Base-by-base conservation (phyloP, 2,329 filamentous ascomycete species). In the Tolypocladium guangdongense region DNA sequence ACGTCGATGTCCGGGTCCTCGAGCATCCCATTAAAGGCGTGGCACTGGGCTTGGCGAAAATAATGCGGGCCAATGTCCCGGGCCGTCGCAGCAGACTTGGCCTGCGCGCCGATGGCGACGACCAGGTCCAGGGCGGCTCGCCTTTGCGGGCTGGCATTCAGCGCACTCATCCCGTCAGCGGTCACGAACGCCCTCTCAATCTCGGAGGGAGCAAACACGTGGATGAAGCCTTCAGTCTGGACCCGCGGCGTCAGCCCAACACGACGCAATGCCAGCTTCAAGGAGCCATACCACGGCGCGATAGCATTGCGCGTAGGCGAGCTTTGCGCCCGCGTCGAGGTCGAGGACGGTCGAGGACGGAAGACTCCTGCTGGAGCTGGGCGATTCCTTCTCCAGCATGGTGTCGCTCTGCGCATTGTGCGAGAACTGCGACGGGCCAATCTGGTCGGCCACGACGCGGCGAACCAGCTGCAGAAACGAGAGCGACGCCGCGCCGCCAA, bases 401-500 rank as follows among this genome's bases (percentile, higher is more conserved):
- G 70, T 72, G 51, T 78, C 73, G n/a, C 70, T 73, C 41, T 71
- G 71, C 22, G 73, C 67, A 58, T 73, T 74, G 53, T 80, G 71
- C 0, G 78, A 78, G 59, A 81, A 81, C 18, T 73, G 70, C 0
- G 77, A 79, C 1, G 77, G 76, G 0, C 78, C 78, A 52, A 80
- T 77, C 55, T 78, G 71, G 35, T 74, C 73, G 11, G 72, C 72
- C 57, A 75, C 60, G 2, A 69, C 71, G 14, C 74, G 68, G 16
- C 77, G 71, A 16, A 80, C 67, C 37, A 80, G 71, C 54, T 81
- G 77, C 1, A 82, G 64, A 54, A 82, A 82, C 0, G 79, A 81
- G 16, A 83, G 64, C 0, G 76, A 74, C 1, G 76, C 75, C 11
- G 73, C 74, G n/a, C 72, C 68, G n/a, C 75, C 72, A 49, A 78